Conservation (phyloP, 2,329 filamentous ascomycete genomes). For the Apiospora koreana region DNA sequence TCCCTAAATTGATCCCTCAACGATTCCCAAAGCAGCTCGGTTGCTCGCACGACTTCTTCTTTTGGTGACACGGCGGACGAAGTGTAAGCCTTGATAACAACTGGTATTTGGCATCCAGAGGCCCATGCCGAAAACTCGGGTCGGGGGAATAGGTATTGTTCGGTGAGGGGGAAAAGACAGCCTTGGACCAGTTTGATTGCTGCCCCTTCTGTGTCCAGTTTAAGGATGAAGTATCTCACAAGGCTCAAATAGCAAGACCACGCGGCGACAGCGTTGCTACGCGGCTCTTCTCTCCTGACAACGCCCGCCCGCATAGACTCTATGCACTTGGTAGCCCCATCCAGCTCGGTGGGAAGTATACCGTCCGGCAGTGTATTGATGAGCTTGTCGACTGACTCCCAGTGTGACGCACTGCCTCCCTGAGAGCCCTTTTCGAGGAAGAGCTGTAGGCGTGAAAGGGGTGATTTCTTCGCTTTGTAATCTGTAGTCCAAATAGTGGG, state of each 20-base stretch:
- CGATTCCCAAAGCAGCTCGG: constrained; percentile 61
- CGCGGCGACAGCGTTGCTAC: constrained; percentile 65
- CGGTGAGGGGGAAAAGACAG: constrained; percentile 54
- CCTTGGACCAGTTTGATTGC: constrained; percentile 48
- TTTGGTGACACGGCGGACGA: constrained; percentile 43
- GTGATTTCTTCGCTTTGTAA: constrained; percentile 54
- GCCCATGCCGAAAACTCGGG: constrained; percentile 41
- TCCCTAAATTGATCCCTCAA: constrained; percentile 64
- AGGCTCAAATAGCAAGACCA: constrained; percentile 76
- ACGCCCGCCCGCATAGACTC: constrained; percentile 71
- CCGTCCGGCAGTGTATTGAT: constrained; percentile 57
- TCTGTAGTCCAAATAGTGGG: constrained; percentile 74
- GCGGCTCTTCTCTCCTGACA: constrained; percentile 71
- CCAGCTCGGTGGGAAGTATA: constrained; percentile 52
- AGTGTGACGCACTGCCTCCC: constrained; percentile 70
- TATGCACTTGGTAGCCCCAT: constrained; percentile 63
- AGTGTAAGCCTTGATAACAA: constrained; percentile 50
- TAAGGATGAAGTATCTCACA: constrained; percentile 53
- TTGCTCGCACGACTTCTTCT: constrained; percentile 45
- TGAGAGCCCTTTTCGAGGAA: constrained; percentile 87
- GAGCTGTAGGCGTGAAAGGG: constrained; percentile 59
- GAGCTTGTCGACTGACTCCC: constrained; percentile 67
- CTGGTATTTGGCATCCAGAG: constrained; percentile 32
- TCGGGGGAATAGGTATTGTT: constrained; percentile 52
- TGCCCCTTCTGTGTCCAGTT: constrained; percentile 44